Evolutionary conservation across 2,329 filamentous ascomycete genomes (phyloP).

Genomic region (Ophiosphaerella korrae): DNA sequence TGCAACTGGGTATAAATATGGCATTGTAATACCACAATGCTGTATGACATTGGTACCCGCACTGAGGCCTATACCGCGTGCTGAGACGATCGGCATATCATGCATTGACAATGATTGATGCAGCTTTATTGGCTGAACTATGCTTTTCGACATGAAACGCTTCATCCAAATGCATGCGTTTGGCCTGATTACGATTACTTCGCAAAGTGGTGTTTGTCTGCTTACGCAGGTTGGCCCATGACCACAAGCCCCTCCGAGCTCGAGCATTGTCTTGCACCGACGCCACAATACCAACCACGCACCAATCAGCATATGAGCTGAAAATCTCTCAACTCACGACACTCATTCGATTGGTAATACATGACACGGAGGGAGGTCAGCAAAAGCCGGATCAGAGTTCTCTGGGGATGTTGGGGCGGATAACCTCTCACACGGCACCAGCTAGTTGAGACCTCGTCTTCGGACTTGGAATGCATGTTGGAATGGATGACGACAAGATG

Average conservation of each 20-base stretch:
- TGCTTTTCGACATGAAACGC: too few species aligned
- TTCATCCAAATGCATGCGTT: too few species aligned
- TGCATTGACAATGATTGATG: too few species aligned
- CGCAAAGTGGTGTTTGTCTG: neutral
- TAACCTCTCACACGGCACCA: neutral
- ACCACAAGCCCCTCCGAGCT: neutral
- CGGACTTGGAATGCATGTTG: slow-evolving; percentile 1
- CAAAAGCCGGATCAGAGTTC: neutral
- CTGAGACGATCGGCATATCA: too few species aligned
- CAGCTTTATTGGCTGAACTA: too few species aligned
- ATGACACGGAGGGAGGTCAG: neutral
- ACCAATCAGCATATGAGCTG: neutral
- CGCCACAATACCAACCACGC: neutral
- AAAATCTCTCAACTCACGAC: neutral
- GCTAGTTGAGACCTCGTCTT: neutral
- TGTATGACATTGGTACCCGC: too few species aligned
- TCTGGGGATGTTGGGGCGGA: too few species aligned
- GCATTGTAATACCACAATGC: too few species aligned
- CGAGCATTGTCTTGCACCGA: neutral
- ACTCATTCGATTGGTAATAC: neutral
- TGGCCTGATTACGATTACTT: too few species aligned
- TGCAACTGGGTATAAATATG: too few species aligned
- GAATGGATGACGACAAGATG: neutral
- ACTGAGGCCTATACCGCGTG: too few species aligned
- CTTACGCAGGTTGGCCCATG: neutral